Percentiles rank a stretch among this genome's conserved stretches.
Conservation (phyloP, 352 stramenopile genomes). For the Globisporangium takayamanum region DNA sequence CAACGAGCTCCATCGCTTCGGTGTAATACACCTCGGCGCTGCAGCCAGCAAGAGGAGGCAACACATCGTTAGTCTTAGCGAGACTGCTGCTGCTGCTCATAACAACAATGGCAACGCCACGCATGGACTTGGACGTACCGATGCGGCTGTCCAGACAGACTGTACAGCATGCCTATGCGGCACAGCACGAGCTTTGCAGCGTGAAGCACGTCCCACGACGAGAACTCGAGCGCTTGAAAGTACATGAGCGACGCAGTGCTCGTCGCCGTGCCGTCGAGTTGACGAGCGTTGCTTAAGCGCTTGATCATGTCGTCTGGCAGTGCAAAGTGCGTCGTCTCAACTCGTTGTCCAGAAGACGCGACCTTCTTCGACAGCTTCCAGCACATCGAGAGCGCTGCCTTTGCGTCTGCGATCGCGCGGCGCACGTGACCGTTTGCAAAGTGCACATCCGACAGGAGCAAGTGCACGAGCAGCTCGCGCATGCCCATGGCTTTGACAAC, state of each 20-base stretch:
- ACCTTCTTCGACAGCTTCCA: slow-evolving; percentile 60
- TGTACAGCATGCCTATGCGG: slow-evolving; percentile 55
- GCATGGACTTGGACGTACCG: slow-evolving; percentile 21
- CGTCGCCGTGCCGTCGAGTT: background rate
- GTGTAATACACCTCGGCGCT: slow-evolving; percentile 29
- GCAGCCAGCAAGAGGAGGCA: background rate
- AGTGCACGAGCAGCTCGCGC: slow-evolving; percentile 43
- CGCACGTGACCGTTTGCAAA: slow-evolving; percentile 39
- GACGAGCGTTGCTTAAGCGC: background rate
- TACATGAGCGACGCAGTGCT: slow-evolving; percentile 27
- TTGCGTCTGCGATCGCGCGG: slow-evolving; percentile 45
- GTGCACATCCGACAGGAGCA: slow-evolving; percentile 46
- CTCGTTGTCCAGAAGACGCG: slow-evolving; percentile 7
- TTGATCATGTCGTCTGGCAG: slow-evolving; percentile 33
- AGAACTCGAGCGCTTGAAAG: slow-evolving; percentile 64
- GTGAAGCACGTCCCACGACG: slow-evolving; percentile 64
- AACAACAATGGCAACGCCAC: background rate
- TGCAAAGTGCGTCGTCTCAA: slow-evolving; percentile 21
- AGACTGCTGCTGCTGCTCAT: background rate
- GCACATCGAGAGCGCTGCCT: slow-evolving; percentile 54
- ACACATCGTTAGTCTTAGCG: background rate
- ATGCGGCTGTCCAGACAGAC: slow-evolving; percentile 35
- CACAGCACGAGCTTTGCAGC: slow-evolving; percentile 51
- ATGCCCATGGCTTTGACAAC: slow-evolving; percentile 35
- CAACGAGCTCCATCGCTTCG: slow-evolving; percentile 67